Percentiles rank a stretch among this genome's conserved stretches.
Evolutionary conservation across 2,329 filamentous ascomycete genomes (phyloP).

Genomic region (Xylariaceae sp.): DNA sequence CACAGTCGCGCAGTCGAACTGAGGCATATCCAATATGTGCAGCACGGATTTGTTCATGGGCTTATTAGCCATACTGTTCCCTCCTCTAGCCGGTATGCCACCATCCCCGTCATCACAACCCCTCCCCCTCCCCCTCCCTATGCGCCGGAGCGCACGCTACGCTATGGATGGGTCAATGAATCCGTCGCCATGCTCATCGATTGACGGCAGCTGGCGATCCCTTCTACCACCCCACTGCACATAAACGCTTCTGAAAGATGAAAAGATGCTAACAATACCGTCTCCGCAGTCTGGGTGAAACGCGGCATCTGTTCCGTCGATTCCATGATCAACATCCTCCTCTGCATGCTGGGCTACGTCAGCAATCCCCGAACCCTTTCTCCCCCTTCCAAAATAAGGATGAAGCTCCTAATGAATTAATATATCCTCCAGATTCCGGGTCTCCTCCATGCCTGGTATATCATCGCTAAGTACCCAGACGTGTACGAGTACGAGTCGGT

Average conservation of each 20-base stretch:
- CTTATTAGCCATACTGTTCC: conserved; percentile 59
- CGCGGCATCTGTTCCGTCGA: conserved; percentile 87
- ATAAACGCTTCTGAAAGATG: not conserved
- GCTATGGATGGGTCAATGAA: not conserved
- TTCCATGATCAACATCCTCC: conserved; percentile 89
- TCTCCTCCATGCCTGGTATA: conserved; percentile 95
- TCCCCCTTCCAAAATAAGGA: conserved; percentile 13
- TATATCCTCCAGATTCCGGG: conserved; percentile 59
- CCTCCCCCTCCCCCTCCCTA: not conserved
- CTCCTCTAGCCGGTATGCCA: conserved; percentile 57
- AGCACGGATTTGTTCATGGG: conserved; percentile 57
- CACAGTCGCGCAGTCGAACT: not conserved
- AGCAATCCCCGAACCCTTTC: conserved; percentile 30
- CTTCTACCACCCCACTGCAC: too few species aligned
- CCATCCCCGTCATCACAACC: conserved; percentile 3
- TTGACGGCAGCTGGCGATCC: not conserved
- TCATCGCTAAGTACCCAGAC: conserved; percentile 87
- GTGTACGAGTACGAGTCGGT: conserved; percentile 64
- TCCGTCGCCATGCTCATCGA: not conserved
- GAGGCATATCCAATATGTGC: conserved; percentile 43
- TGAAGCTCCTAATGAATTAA: not conserved
- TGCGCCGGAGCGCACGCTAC: not conserved
- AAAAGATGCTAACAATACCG: conserved; percentile 28
- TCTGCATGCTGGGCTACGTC: conserved; percentile 69
- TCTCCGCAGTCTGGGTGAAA: conserved; percentile 82